Conservation (phyloP, 495 filamentous ascomycete genomes). For the Lepraria neglecta region DNA sequence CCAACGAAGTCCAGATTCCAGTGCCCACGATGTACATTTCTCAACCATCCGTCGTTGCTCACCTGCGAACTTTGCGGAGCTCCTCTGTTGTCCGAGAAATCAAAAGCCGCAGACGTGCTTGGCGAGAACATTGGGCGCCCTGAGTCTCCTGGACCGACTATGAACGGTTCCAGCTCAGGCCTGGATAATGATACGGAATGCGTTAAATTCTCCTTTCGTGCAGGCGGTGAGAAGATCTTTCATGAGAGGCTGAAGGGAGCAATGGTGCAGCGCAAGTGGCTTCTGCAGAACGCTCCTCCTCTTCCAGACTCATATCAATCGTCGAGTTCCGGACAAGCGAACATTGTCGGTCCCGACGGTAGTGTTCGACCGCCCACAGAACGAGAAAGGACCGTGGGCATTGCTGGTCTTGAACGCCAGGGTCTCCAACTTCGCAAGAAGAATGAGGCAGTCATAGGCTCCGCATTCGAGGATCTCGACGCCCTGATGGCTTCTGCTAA, state of each 20-base stretch:
- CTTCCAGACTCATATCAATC: conserved; percentile 58
- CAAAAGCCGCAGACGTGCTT: conserved; percentile 30
- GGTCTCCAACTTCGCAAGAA: conserved; percentile 77
- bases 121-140: conserved; percentile 34
- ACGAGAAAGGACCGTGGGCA: conserved; percentile 67
- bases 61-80: conserved; percentile 90
- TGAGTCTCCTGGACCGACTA: conserved; percentile 74
- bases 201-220: conserved; percentile 87
- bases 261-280: conserved; percentile 92
- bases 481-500: conserved; percentile 96
- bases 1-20: conserved; percentile 40
- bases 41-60: conserved; percentile 80
- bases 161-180: conserved; percentile 36
- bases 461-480: conserved; percentile 92
- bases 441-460: conserved; percentile 88
- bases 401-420: conserved; percentile 83
- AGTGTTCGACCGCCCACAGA: conserved; percentile 28
- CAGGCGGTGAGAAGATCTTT: conserved; percentile 83
- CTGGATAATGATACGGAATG: conserved; percentile 59
- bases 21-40: conserved; percentile 89
- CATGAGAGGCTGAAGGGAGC: conserved; percentile 80
- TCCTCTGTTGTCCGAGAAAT: conserved; percentile 55
- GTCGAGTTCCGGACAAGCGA: conserved; percentile 21
- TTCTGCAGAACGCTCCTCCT: conserved; percentile 86
- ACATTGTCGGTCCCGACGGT: conserved; percentile 2